Base-by-base conservation (phyloP, 2,329 filamentous ascomycete genomes). In the Alternaria gaisen region DNA sequence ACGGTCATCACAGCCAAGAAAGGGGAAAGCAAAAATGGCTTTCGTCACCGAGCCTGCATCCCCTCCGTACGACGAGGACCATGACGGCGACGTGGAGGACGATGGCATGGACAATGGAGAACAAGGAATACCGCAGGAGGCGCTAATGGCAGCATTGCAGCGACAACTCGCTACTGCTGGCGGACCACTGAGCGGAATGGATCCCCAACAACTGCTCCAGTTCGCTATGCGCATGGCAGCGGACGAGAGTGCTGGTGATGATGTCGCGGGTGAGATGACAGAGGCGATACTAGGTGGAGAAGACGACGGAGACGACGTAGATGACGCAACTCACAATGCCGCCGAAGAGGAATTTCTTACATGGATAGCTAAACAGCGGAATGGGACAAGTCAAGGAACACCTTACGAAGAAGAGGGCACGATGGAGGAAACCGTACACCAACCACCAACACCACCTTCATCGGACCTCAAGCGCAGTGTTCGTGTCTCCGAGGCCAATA, bases 141-240 rank as follows among this genome's bases (percentile, higher is more conserved):
- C 77, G 40, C 63, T 83, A 30, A 77, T 79, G 68, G 72, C 72
- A 34, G 74, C 71, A 5, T 61, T 80, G 12, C 75, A 77, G 46
- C 70, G 67, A 18, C 73, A 73, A 47, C 72, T 80, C 3, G 73
- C 73, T 42, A 69, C 69, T 28, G 69, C 74, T 11, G 77, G 76
- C 24, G 77, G 75, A 6, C 75, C 74, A 1, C 64, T 78, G n/a
- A 73, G 65, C 32, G 80, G 78, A 16, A 75, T 80, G 67, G 81
- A 83, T 60, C 77, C 81, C 38, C 69, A 74, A 14, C 76, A 79
- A 12, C 74, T 84, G 48, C 76, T 83, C 53, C 67, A 80, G 47
- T 81, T 79, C 16, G 78, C 81, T 5, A 73, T 78, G 65, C 78
- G 82, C 52, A 82, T 84, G 81, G 72, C 83, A 11, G 76, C 74